phyloP scores from a whole-genome alignment of 176 grass and related monocot species.

The Carex kokanica region DNA sequence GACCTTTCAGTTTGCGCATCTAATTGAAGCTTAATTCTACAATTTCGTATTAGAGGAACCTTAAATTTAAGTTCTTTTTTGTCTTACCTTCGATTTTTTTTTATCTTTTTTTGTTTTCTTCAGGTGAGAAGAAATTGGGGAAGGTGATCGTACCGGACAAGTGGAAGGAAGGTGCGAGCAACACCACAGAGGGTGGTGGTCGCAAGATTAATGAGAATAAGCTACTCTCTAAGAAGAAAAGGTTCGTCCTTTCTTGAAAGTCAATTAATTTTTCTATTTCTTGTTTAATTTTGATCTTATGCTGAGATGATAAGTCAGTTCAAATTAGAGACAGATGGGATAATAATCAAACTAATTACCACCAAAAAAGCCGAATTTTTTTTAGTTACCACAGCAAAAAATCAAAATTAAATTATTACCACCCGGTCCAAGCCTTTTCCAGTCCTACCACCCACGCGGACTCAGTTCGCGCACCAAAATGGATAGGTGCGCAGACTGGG shows the following conservation, averaged over 20 bases:
- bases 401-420: too few species aligned
- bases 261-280: neutral
- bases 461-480: too few species aligned
- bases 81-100: neutral
- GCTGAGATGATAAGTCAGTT: neutral
- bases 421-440: too few species aligned
- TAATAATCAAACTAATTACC: constrained; percentile 6
- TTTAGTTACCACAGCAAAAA: too few species aligned
- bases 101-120: neutral
- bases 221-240: constrained; percentile 97
- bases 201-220: constrained; percentile 99
- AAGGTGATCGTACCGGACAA: constrained; percentile 99
- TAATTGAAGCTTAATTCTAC: neutral
- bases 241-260: constrained; percentile 29
- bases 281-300: neutral
- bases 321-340: neutral
- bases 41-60: constrained; percentile 11
- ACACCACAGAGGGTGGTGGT: constrained; percentile 82
- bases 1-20: neutral
- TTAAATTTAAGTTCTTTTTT: neutral
- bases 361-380: neutral
- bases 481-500: too few species aligned
- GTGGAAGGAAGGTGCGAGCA: constrained; percentile 99
- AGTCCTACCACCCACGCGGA: too few species aligned
- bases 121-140: constrained; percentile 97